Evolutionary conservation across 2,329 filamentous ascomycete genomes (phyloP).

Genomic region (Emmonsiellopsis sp.): DNA sequence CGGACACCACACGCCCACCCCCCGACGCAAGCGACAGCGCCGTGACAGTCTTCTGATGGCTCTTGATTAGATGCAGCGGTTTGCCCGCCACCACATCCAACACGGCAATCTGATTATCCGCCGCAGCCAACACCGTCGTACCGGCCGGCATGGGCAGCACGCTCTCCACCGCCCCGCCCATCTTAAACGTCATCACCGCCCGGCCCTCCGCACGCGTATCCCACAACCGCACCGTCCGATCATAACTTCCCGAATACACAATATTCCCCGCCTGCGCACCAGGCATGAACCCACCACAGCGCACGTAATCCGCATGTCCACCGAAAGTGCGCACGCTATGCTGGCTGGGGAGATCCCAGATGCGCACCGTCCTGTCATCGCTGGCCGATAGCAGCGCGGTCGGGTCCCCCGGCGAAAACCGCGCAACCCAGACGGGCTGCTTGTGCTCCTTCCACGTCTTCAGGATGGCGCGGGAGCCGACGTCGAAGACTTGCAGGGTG

Average conservation of each 20-base stretch:
- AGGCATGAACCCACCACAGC: conserved; percentile 78
- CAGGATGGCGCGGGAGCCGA: conserved; percentile 78
- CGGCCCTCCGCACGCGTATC: conserved; percentile 65
- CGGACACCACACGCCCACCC: conserved; percentile 72
- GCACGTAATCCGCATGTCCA: conserved; percentile 88
- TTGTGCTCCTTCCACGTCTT: conserved; percentile 94
- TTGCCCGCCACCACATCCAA: conserved; percentile 87
- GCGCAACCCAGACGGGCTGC: conserved; percentile 85
- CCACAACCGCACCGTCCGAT: conserved; percentile 88
- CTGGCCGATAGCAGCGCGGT: conserved; percentile 82
- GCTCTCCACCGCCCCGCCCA: conserved; percentile 77
- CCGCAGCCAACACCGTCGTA: conserved; percentile 74
- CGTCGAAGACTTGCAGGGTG: conserved; percentile 89
- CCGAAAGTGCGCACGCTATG: conserved; percentile 67
- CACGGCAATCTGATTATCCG: conserved; percentile 80
- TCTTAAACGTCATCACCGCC: conserved; percentile 88
- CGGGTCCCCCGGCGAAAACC: conserved; percentile 81
- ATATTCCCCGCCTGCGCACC: conserved; percentile 54
- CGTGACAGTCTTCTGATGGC: conserved; percentile 97
- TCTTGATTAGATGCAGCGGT: conserved; percentile 76
- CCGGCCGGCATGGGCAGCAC: conserved; percentile 82
- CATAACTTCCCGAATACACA: conserved; percentile 85
- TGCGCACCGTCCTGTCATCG: conserved; percentile 82
- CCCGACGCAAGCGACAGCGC: conserved; percentile 73
- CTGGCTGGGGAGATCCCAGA: conserved; percentile 87